Conservation (phyloP, 164 flowering plant genomes). For the Houttuynia cordata region DNA sequence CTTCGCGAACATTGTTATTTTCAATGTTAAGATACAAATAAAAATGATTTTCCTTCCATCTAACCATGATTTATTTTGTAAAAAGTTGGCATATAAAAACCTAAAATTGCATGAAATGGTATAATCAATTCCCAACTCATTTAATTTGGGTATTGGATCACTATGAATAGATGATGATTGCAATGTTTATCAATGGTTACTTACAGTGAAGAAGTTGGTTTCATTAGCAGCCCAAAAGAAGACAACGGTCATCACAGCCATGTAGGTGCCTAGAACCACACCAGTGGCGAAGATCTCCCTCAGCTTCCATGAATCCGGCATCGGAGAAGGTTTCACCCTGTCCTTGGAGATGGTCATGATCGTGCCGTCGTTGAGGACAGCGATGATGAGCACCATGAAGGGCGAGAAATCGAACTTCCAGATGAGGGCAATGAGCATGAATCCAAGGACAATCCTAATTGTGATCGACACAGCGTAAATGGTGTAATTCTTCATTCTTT, state of each 20-base stretch:
- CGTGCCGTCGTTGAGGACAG: conserved; percentile 32
- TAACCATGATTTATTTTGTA: too few species aligned
- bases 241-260: conserved; percentile 25
- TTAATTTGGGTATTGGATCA: too few species aligned
- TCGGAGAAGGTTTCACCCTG: conserved; percentile 28
- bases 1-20: too few species aligned
- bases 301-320: conserved; percentile 35
- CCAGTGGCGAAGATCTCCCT: conserved; percentile 34
- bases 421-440: conserved; percentile 30
- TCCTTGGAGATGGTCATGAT: conserved; percentile 38
- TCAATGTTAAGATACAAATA: too few species aligned
- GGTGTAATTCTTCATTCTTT: conserved; percentile 34
- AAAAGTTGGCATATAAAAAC: too few species aligned
- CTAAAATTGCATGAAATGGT: too few species aligned
- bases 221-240: conserved; percentile 25
- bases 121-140: too few species aligned
- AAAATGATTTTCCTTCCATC: too few species aligned
- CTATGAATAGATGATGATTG: too few species aligned
- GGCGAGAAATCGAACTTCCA: conserved; percentile 37
- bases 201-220: conserved; percentile 24
- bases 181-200: too few species aligned
- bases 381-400: conserved; percentile 31
- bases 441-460: conserved; percentile 28
- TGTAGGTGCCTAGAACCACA: conserved; percentile 26
- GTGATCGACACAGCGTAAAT: conserved; percentile 36